These are phyloP conservation scores for Puccinia coronata DNA, from an alignment of 1,284 basidiomycete species.

Conservation along the genomic window DNA sequence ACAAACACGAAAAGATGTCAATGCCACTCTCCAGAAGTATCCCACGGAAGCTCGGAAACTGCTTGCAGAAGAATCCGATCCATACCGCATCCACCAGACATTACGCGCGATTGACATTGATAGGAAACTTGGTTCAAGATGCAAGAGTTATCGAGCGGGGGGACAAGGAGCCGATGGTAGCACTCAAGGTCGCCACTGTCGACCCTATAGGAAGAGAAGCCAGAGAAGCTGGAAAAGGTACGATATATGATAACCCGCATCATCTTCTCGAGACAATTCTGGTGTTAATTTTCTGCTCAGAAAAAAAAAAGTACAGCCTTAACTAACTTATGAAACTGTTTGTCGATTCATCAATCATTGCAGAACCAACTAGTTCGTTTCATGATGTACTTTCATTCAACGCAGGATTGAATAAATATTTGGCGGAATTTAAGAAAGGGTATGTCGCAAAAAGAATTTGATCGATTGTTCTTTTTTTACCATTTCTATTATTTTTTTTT, in stretches of 20 bases:
- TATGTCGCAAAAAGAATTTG: neutral
- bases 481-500: too few species aligned
- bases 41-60: neutral
- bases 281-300: too few species aligned
- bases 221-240: conserved; percentile 35
- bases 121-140: conserved; percentile 41
- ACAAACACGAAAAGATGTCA: neutral
- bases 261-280: neutral
- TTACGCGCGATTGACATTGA: conserved; percentile 34
- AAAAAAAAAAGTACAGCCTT: too few species aligned
- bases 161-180: conserved; percentile 32
- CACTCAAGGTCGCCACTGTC: conserved; percentile 29
- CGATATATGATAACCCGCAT: neutral
- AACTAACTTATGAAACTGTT: neutral
- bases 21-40: neutral
- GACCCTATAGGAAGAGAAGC: conserved; percentile 32
- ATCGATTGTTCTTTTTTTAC: neutral
- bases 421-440: conserved; percentile 46
- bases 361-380: conserved; percentile 35
- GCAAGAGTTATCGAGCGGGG: conserved; percentile 41
- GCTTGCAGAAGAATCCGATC: neutral
- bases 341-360: neutral
- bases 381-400: conserved; percentile 42
- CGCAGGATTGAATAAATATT: conserved; percentile 36
- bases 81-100: neutral